Evolutionary conservation across 2,329 filamentous ascomycete species (phyloP).

Genomic region (Neofusicoccum sp.): DNA sequence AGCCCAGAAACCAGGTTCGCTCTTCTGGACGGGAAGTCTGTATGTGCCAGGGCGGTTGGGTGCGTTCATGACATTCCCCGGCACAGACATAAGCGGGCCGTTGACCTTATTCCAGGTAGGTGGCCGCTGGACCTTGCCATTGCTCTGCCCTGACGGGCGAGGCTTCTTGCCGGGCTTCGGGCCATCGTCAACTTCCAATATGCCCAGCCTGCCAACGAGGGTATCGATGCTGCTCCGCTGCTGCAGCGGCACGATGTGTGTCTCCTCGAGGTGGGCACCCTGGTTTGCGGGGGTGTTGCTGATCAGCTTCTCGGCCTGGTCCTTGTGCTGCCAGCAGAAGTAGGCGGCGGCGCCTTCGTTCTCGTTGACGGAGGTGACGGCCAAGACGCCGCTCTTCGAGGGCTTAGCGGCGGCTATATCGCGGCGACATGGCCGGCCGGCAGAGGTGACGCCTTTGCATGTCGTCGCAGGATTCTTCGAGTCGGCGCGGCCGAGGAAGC

Average conservation of each 20-base stretch:
- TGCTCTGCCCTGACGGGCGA: slow-evolving; percentile 27
- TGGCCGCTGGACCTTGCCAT: slow-evolving; percentile 38
- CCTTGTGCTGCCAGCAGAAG: slow-evolving; percentile 95
- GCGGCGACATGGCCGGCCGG: slow-evolving; percentile 81
- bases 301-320: slow-evolving; percentile 65
- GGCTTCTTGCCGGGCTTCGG: slow-evolving; percentile 16
- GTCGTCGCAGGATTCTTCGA: slow-evolving; percentile 82
- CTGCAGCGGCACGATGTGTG: slow-evolving; percentile 59
- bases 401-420: slow-evolving; percentile 58
- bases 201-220: slow-evolving; percentile 74
- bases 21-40: slow-evolving; percentile 22
- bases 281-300: slow-evolving; percentile 23
- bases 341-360: slow-evolving; percentile 60
- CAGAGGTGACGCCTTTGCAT: slow-evolving; percentile 83
- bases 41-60: slow-evolving; percentile 9
- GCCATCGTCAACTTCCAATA: slow-evolving; percentile 63
- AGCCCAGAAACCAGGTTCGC: slow-evolving; percentile 44
- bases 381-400: slow-evolving; percentile 44
- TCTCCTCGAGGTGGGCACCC: slow-evolving; percentile 29
- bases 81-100: slow-evolving; percentile 49
- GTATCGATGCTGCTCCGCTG: slow-evolving; percentile 83
- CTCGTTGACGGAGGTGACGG: slow-evolving; percentile 51
- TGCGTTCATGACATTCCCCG: slow-evolving; percentile 37
- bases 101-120: slow-evolving; percentile 49
- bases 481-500: slow-evolving; percentile 63